These are phyloP conservation scores for Venturiaceae sp. DNA, from an alignment of 2,329 filamentous ascomycete species.

Conservation along the genomic window DNA sequence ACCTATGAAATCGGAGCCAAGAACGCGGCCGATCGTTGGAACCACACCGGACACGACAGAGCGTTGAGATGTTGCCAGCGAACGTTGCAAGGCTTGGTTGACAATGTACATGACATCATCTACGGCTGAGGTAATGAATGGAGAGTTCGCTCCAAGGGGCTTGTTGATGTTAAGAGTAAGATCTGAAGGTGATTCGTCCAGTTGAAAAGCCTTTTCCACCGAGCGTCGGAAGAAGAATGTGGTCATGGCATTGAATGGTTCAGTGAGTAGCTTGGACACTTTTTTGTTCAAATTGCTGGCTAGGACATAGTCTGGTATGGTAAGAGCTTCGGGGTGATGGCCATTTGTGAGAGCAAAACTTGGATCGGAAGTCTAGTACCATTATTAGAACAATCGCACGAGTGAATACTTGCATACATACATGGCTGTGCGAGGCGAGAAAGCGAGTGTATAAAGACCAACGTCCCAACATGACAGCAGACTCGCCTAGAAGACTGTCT, in stretches of 20 bases:
- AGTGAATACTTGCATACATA: conserved; percentile 2
- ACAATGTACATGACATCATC: conserved; percentile 99
- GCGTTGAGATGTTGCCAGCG: conserved; percentile 75
- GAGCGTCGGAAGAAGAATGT: conserved; percentile 95
- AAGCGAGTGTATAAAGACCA: conserved; percentile 93
- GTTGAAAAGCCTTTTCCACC: conserved; percentile 93
- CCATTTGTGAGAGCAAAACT: background rate
- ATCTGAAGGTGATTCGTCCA: conserved; percentile 78
- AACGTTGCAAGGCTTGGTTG: conserved; percentile 80
- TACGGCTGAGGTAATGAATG: conserved; percentile 88
- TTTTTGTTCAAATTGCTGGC: conserved; percentile 77
- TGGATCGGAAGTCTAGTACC: background rate
- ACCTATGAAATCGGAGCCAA: conserved; percentile 83
- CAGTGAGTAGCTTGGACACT: conserved; percentile 60
- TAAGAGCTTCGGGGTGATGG: conserved; percentile 30
- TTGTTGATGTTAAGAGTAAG: conserved; percentile 67
- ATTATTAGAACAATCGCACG: background rate
- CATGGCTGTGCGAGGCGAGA: conserved; percentile 61
- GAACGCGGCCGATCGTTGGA: conserved; percentile 67
- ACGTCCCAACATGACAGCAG: conserved; percentile 80
- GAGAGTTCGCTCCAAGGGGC: conserved; percentile 65
- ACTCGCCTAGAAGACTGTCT: conserved; percentile 77
- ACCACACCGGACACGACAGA: conserved; percentile 69
- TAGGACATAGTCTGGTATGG: conserved; percentile 62
- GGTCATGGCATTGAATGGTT: conserved; percentile 84